Evolutionary conservation across 2,329 filamentous ascomycete species (phyloP), one percentile per base, ranked within the genome.

Genomic region (Monilinia fructicola): DNA sequence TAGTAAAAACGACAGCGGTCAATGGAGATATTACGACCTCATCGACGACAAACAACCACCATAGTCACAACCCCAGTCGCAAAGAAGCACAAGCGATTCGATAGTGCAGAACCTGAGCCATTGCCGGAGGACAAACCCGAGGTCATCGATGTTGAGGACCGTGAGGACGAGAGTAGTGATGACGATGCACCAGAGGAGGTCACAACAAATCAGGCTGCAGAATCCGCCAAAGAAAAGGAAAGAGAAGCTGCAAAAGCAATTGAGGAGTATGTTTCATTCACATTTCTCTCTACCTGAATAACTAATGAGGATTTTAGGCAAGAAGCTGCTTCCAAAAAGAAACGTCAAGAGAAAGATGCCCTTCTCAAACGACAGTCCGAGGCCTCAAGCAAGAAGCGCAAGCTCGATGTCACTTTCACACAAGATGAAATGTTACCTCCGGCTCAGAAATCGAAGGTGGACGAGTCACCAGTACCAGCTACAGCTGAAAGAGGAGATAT

Each of bases 121-220:
- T 69, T 70, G 21, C 18, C 23, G 28, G 56, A 64, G 23, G 26
- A 38, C 9, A 48, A 64, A 31, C 28, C 54, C 4, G 63, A 65
- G 38, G 42, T 18, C 2, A 52, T 52, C 21, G 48, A 69, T 3
- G 16, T 26, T 7, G 16, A 23, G n/a, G 63, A 61, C 4, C 38
- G 60, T 11, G 69, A 68, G 6, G 71, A 71, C 6, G 70, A 69
- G 38, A 66, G 65, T n/a, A 74, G 73, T 55, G 74, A 76, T 31
- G 72, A 76, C 60, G 74, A 76, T 67, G 74, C 74, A 14, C 74
- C 74, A 52, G 74, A 76, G 63, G 73, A 71, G 28, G 69, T 76
- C 52, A 71, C 69, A 18, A 69, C 66, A 11, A 65, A 74, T 58
- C 70, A 72, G 38, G 74, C 74, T 40, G 66, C 67, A 18, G 56